These are phyloP conservation scores for Zygosaccharomyces rouxii DNA, from an alignment of 805 yeast species.

Conservation along the genomic window DNA sequence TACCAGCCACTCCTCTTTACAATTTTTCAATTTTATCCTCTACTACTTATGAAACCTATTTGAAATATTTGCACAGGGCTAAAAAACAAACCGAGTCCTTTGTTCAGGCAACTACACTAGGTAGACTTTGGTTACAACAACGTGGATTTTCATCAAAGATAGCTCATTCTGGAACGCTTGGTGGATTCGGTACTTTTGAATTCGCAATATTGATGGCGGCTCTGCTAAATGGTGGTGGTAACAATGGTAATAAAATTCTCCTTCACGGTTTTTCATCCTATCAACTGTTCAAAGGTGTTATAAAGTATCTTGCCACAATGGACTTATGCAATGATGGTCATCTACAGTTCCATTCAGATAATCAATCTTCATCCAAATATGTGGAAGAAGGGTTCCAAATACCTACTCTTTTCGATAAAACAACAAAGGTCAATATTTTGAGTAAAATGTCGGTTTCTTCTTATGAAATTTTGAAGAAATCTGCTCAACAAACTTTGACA, in stretches of 20 bases:
- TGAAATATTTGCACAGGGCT: conserved; percentile 70
- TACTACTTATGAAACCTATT: conserved; percentile 60
- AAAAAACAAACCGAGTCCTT: conserved; percentile 76
- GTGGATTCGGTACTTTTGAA: conserved; percentile 92
- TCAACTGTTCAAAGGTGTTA: conserved; percentile 86
- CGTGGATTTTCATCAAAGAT: conserved; percentile 68
- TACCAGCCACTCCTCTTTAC: conserved; percentile 66
- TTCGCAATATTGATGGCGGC: conserved; percentile 78
- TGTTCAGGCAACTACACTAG: conserved; percentile 80
- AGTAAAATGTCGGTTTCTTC: conserved; percentile 76
- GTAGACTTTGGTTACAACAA: conserved; percentile 86
- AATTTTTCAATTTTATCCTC: conserved; percentile 75
- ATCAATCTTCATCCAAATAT: conserved; percentile 36
- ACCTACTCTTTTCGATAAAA: conserved; percentile 73
- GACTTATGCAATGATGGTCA: conserved; percentile 63
- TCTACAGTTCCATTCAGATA: conserved; percentile 56
- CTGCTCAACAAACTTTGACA: conserved; percentile 63
- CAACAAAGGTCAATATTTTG: conserved; percentile 69
- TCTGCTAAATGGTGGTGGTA: conserved; percentile 77
- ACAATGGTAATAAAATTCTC: conserved; percentile 67
- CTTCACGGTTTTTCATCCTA: conserved; percentile 87
- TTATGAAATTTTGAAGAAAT: conserved; percentile 54
- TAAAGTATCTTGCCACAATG: conserved; percentile 75
- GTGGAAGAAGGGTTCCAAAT: conserved; percentile 58
- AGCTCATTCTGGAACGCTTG: conserved; percentile 45